Evolutionary conservation across 2,329 filamentous ascomycete genomes (phyloP), one percentile per base, ranked within the genome.

Genomic region (Beauveria rudraprayagi): DNA sequence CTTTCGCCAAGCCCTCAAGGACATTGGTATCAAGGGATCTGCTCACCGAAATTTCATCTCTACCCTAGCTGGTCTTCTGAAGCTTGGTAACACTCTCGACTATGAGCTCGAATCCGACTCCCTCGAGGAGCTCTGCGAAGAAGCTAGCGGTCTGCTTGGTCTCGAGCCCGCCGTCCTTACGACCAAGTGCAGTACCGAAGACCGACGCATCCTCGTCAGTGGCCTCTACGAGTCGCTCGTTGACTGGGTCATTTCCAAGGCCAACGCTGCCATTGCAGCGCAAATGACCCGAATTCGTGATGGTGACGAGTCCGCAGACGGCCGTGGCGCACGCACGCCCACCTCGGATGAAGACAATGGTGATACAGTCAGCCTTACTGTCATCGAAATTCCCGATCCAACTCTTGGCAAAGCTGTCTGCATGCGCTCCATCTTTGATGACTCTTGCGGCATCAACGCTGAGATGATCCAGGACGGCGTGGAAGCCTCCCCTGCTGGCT

Each of bases 381-480:
- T 99, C 9, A 78, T 99, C 6, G 94, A 97, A 66, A 82, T 97
- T 9, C 91, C 94, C 0, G 84, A 87, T 64, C 86, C 90, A 34
- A 81, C 83, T 1, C 79, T 99, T 0, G 92, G 90, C 62, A 97
- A 94, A 74, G 94, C 93, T 0, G 76, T 95, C n/a, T 86, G 90
- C 14, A 85, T 99, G 77, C 89, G 91, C 44, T 91, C 90, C 16
- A 85, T 97, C 41, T 99, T 99, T 68, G 93, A 99, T 66, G 94
- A 97, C 68, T 84, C 80, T n/a, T 79, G 88, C 22, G 94, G 94
- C 56, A 97, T 99, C 76, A 97, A 97, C 67, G 83, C 89, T 0
- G 94, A 99, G 77, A 97, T 99, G 92, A 96, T 93, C 69, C 88
- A 93, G 64, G 94, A 99, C 66, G 94, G 94, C 10, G 83, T 99